These are phyloP conservation scores for Kodamaea laetipori DNA, from an alignment of 805 yeast genomes.

Conservation along the genomic window DNA sequence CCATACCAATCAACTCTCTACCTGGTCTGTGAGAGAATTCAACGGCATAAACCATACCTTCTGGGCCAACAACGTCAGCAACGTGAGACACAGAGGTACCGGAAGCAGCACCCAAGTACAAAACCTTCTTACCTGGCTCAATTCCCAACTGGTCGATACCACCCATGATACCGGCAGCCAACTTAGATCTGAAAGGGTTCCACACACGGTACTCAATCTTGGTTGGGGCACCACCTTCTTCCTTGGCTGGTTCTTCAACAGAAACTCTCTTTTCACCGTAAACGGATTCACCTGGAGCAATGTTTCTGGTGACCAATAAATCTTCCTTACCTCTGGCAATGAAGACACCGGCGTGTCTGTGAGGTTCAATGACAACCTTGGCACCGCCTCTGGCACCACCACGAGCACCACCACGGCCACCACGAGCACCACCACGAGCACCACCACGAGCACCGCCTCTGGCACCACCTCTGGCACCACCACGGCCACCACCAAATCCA, in stretches of 20 bases:
- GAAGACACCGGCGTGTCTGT: slow-evolving; percentile 98
- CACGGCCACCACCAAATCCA: slow-evolving; percentile 33
- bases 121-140: slow-evolving; percentile 97
- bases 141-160: slow-evolving; percentile 97
- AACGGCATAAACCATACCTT: slow-evolving; percentile 97
- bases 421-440: slow-evolving; percentile 42
- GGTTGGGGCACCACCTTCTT: slow-evolving; percentile 85
- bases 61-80: slow-evolving; percentile 98
- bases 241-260: slow-evolving; percentile 88
- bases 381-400: slow-evolving; percentile 92
- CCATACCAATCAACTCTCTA: slow-evolving; percentile 98
- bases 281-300: slow-evolving; percentile 97
- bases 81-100: slow-evolving; percentile 99
- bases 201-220: slow-evolving; percentile 99
- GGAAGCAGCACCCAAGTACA: slow-evolving; percentile 98
- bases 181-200: slow-evolving; percentile 99
- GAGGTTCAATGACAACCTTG: slow-evolving; percentile 97
- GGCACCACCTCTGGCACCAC: slow-evolving; percentile 45
- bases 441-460: slow-evolving; percentile 47
- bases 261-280: slow-evolving; percentile 97
- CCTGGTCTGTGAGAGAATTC: slow-evolving; percentile 99
- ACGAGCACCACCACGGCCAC: slow-evolving; percentile 59
- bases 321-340: slow-evolving; percentile 99
- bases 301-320: slow-evolving; percentile 92
- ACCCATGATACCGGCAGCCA: slow-evolving; percentile 99